Evolutionary conservation across 208 protist genomes (phyloP), one percentile per base, ranked within the genome.

Genomic region (Herpetomonas tarakana): DNA sequence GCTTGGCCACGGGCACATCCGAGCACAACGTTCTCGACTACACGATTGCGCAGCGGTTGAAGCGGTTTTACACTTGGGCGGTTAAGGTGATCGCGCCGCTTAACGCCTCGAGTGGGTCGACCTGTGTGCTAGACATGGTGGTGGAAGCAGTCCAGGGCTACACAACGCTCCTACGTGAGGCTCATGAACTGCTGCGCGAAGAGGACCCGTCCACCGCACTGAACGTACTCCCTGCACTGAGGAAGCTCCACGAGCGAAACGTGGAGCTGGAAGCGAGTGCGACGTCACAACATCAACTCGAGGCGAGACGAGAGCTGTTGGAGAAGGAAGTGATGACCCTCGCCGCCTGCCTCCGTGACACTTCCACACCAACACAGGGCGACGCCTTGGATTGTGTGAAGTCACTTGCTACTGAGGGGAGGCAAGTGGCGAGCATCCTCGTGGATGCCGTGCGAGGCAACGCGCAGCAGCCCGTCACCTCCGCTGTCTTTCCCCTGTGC

Each of bases 31-130:
- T 76, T 14, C 27, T 50, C 24, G n/a, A 16, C 25, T 39, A 22
- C 19, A 21, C 64, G 35, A 53, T 71, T 1, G 65, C 67, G 14
- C 25, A 52, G 24, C 77, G 77, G 2, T 52, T 83, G 0, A 38
- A 74, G 39, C 27, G 57, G 4, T 83, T 83, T 38, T 76, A 76
- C 38, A 41, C 30, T 29, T 83, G 77, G 77, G 45, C 62, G n/a
- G n/a, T 83, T 1, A 26, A 61, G 21, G 62, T 46, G 21, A 53
- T 83, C n/a, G 72, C 72, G 9, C 77, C 77, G 3, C 56, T 83
- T 4, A 53, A 58, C 38, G 60, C 71, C 11, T 51, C 52, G 2
- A 25, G 51, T 1, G 52, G 50, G n/a, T 58, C 56, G 41, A 76
- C 65, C 14, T 78, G 71, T 22, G 53, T 79, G 1, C 65, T 83